These are phyloP conservation scores for Eutypa lata DNA, from an alignment of 2,329 filamentous ascomycete species.

Conservation along the genomic window DNA sequence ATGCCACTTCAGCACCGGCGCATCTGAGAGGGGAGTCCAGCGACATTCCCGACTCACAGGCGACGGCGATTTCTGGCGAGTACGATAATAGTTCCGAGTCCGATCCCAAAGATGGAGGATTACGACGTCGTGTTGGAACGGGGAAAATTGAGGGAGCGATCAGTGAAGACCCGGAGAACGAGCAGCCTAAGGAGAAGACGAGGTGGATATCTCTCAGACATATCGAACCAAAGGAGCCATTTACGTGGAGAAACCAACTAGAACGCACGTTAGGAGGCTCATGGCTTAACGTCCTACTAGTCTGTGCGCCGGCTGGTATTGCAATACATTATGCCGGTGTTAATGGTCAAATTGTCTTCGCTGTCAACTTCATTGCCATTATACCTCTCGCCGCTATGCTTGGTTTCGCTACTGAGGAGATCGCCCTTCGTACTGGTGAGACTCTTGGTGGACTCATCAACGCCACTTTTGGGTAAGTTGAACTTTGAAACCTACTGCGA, in stretches of 20 bases:
- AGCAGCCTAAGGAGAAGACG: slow-evolving; percentile 39
- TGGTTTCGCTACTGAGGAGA: slow-evolving; percentile 85
- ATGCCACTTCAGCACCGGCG: not conserved
- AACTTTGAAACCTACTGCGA: not conserved
- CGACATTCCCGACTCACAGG: slow-evolving; percentile 16
- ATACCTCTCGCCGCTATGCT: slow-evolving; percentile 85
- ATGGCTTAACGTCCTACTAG: slow-evolving; percentile 80
- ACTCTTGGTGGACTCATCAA: slow-evolving; percentile 86
- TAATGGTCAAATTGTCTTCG: slow-evolving; percentile 55
- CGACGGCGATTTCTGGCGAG: slow-evolving; percentile 10
- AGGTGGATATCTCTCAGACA: slow-evolving; percentile 41
- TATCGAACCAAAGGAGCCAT: slow-evolving; percentile 50
- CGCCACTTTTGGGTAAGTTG: slow-evolving; percentile 74
- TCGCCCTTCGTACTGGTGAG: slow-evolving; percentile 77
- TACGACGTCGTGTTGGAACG: not conserved
- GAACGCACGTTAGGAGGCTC: slow-evolving; percentile 75
- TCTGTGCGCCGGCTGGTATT: slow-evolving; percentile 79
- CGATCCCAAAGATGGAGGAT: slow-evolving; percentile 2
- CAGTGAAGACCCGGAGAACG: slow-evolving; percentile 24
- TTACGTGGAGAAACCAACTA: slow-evolving; percentile 63
- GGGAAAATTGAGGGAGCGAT: slow-evolving; percentile 21
- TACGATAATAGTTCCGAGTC: slow-evolving; percentile 5
- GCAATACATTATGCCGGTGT: slow-evolving; percentile 64
- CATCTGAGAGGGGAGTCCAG: slow-evolving; percentile 1
- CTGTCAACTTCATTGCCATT: slow-evolving; percentile 92